Evolutionary conservation across 441 rosid species (phyloP).

Genomic region (Pelargonium myrrhifolium): DNA sequence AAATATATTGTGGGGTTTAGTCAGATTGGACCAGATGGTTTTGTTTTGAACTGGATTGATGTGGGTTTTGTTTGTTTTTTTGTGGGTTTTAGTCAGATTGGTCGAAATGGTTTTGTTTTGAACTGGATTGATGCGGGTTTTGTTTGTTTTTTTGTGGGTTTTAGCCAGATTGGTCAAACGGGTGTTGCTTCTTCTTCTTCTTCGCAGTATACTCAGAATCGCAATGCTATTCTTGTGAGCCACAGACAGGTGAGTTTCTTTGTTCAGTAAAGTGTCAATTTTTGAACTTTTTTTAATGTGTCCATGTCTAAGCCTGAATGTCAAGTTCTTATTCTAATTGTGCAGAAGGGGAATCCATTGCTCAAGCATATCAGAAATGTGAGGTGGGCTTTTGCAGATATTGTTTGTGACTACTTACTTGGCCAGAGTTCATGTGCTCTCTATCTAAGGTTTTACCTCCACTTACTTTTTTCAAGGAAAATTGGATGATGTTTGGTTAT

Average conservation of each 20-base stretch:
- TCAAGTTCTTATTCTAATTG: conserved; percentile 4
- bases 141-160: conserved; percentile 14
- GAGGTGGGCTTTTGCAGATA: conserved; percentile 74
- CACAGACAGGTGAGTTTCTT: conserved; percentile 61
- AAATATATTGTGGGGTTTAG: background rate
- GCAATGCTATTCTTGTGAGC: conserved; percentile 86
- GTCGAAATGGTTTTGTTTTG: background rate
- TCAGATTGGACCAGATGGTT: background rate
- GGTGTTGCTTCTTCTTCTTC: conserved; percentile 35
- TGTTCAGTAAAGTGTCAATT: background rate
- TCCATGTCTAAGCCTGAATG: background rate
- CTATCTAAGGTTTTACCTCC: conserved; percentile 59
- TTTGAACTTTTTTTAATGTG: background rate
- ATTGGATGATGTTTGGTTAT: background rate
- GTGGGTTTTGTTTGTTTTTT: background rate
- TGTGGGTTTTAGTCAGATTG: background rate
- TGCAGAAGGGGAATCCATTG: conserved; percentile 93
- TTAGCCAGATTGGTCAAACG: conserved; percentile 27
- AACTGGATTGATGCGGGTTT: background rate
- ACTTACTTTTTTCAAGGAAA: background rate
- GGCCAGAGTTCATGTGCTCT: conserved; percentile 83
- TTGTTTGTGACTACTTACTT: conserved; percentile 75
- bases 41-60: background rate
- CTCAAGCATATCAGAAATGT: conserved; percentile 82
- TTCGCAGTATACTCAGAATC: conserved; percentile 35